Conservation (phyloP, 2,329 filamentous ascomycete genomes). For the Arthrinium puccinioides region DNA sequence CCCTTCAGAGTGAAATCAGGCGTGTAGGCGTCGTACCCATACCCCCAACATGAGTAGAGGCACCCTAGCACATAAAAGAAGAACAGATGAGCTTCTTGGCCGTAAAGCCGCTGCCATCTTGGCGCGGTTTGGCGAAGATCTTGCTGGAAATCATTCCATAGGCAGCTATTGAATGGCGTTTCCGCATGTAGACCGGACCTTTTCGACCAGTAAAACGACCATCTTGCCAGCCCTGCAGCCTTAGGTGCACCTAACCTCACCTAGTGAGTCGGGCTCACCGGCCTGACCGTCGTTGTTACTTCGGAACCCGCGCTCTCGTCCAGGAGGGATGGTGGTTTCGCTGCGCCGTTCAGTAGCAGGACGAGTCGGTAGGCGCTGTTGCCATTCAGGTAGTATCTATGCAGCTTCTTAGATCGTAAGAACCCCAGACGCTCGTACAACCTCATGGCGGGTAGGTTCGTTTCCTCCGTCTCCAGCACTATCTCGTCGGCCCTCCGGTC, state of each 20-base stretch:
- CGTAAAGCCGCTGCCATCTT: no score
- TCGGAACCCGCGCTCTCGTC: background rate
- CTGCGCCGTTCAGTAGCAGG: slow-evolving; percentile 60
- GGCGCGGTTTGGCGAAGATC: no score
- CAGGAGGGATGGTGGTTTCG: slow-evolving; percentile 6
- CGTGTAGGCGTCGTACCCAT: no score
- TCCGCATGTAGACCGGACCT: no score
- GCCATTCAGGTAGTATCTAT: slow-evolving; percentile 93
- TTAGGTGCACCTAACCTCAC: background rate
- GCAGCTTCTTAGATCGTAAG: slow-evolving; percentile 81
- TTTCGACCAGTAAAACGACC: no score
- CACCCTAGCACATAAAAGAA: no score
- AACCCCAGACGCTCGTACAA: slow-evolving; percentile 93
- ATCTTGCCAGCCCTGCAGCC: no score
- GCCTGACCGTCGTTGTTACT: background rate
- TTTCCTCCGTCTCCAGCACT: slow-evolving; percentile 92
- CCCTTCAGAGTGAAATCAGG: no score
- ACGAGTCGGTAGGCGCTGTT: slow-evolving; percentile 90
- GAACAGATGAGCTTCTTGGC: no score
- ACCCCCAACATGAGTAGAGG: no score
- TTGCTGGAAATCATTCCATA: no score
- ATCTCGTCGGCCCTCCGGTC: slow-evolving; percentile 82
- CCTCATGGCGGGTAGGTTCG: slow-evolving; percentile 81
- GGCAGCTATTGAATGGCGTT: no score
- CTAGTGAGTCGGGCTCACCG: background rate